Evolutionary conservation across 2,329 filamentous ascomycete species (phyloP), one percentile per base, ranked within the genome.

Genomic region (Hypomyces perniciosus): DNA sequence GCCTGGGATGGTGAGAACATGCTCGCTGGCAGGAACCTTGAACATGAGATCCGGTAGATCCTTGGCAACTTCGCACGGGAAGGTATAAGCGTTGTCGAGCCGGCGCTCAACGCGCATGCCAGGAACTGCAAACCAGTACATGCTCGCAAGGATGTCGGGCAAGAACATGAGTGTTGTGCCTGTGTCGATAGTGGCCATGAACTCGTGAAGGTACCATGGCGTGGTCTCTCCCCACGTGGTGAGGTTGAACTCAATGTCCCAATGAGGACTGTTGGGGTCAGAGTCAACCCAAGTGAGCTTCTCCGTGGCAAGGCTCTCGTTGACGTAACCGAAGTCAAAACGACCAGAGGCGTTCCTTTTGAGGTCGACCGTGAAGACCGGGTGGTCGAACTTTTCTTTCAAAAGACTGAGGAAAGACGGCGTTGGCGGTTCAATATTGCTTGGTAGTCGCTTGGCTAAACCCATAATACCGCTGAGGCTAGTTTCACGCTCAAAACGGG

Each of bases 141-240:
- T 72, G 29, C 72, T 62, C 2, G 78, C 79, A n/a, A 85, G 69
- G 7, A 72, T 68, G 12, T 75, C 68, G 30, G 79, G 77, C 28
- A 85, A 68, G 45, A 87, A 77, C 62, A 88, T 71, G 48, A 88
- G 71, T 1, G 84, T 83, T 4, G 83, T 86, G 27, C 84, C 85
- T 3, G 85, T 88, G 66, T 89, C 85, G 29, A 80, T 74, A 50
- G 86, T 84, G 43, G 82, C 78, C 29, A 69, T 68, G 57, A 76
- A 74, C 13, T 60, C 58, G 41, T 70, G 77, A 54, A 67, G 74
- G 44, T 67, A 68, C 52, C 85, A 74, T 26, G 73, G 71, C 50
- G 61, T 75, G 62, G 84, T 74, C 34, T 85, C 60, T 63, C 39
- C 52, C 52, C 68, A 70, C 2, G 63, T 57, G 6, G 62, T 81